Conservation (phyloP, 2,329 filamentous ascomycete genomes). For the Alternaria brassicae region DNA sequence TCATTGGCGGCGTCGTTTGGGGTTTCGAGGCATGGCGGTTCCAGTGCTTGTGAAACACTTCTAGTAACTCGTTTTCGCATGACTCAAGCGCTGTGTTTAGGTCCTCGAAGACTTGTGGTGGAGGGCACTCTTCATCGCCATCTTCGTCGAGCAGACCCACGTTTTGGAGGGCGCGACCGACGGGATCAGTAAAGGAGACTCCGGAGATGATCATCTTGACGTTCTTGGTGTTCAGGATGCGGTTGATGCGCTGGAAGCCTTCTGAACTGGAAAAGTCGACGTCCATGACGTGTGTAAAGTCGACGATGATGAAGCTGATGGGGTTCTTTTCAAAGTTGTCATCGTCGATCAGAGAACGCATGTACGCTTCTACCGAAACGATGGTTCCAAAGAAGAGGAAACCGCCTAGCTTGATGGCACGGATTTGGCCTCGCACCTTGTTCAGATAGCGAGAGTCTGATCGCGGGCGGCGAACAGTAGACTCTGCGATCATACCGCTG, state of each 20-base stretch:
- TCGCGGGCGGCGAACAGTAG: constrained; percentile 89
- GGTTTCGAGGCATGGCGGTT: constrained; percentile 46
- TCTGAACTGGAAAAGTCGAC: constrained; percentile 97
- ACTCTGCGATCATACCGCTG: constrained; percentile 85
- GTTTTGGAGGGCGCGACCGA: constrained; percentile 80
- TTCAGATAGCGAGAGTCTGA: constrained; percentile 87
- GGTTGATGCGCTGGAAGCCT: constrained; percentile 90
- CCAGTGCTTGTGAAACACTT: constrained; percentile 61
- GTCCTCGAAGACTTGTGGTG: constrained; percentile 75
- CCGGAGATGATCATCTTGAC: constrained; percentile 85
- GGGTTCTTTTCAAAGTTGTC: constrained; percentile 78
- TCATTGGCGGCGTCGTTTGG: constrained; percentile 46
- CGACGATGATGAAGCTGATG: constrained; percentile 88
- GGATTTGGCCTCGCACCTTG: constrained; percentile 85
- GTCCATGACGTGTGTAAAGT: constrained; percentile 87
- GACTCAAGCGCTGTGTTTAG: constrained; percentile 92
- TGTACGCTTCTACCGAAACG: constrained; percentile 89
- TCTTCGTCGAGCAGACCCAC: constrained; percentile 81
- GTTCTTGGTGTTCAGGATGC: constrained; percentile 77
- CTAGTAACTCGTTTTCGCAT: constrained; percentile 92
- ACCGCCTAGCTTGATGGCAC: constrained; percentile 88
- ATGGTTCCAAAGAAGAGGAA: constrained; percentile 99
- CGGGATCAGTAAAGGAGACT: constrained; percentile 74
- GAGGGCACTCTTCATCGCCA: constrained; percentile 64
- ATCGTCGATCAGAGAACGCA: constrained; percentile 81